Evolutionary conservation across 257 asterid genomes (phyloP), one percentile per base, ranked within the genome.

Genomic region (Scutellaria baicalensis): DNA sequence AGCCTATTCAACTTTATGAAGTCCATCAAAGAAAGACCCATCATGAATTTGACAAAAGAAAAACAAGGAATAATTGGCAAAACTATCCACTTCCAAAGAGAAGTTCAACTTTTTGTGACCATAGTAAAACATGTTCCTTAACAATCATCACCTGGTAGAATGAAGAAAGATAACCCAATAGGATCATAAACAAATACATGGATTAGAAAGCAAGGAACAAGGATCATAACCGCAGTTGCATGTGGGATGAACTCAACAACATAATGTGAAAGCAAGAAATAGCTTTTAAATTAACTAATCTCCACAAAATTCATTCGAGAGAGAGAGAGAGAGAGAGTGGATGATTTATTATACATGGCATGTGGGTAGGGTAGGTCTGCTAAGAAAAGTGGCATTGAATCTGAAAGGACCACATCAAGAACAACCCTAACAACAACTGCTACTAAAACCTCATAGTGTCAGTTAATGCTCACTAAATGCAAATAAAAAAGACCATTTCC

Each of bases 361-460:
- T 70, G 78, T 66, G 79, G 75, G 76, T 61, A 54, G 79, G 80
- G 81, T 79, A 85, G 87, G 84, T 81, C 82, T 79, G 86, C 70
- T 59, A 57, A 57, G 69, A 61, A 35, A 27, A 56, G 76, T 59
- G 68, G 74, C 72, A 81, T 79, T 79, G 27, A 78, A 71, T 70
- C 76, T 70, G 43, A 4, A 43, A 78, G 89, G 89, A 78, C 89
- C 87, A 86, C 85, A 77, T 27, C 40, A 74, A 6, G 47, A 72
- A 33, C 78, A 68, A 61, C 72, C 47, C 39, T 58, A 76, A 72
- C 78, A 33, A 74, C 54, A 66, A 65, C 79, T 61, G 72, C 64
- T 57, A 56, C 78, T 69, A 70, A 27, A 61, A 78, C 71, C 86
- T 44, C 73, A 50, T 58, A 17, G 69, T 64, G 73, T 71, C 76